Conservation (phyloP, 306 rosid species). For the Citrullus mucosospermus region DNA sequence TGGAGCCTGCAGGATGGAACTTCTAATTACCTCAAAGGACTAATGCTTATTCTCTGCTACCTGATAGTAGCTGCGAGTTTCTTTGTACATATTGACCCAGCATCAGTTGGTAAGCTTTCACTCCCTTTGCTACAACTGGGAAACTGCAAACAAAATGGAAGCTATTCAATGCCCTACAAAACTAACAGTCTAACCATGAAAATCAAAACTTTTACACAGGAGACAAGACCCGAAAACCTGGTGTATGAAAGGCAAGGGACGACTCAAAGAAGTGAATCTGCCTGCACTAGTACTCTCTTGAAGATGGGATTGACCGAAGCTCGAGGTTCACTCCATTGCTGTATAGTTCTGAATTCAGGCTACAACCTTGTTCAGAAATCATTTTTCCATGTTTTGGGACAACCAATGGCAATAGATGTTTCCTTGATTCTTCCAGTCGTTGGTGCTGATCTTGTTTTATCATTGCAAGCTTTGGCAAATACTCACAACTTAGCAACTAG, state of each 20-base stretch:
- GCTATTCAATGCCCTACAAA: not conserved
- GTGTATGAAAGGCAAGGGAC: not conserved
- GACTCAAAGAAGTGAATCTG: not conserved
- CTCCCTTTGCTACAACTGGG: not conserved
- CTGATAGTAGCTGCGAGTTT: constrained; percentile 78
- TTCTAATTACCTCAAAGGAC: constrained; percentile 74
- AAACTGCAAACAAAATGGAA: not conserved
- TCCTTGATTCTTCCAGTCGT: not conserved
- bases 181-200: not conserved
- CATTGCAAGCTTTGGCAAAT: not conserved
- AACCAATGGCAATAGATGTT: not conserved
- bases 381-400: not conserved
- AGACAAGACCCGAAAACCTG: constrained; percentile 3
- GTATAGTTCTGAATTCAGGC: not conserved
- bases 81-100: constrained; percentile 61
- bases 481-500: not conserved
- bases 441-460: not conserved
- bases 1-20: constrained; percentile 69
- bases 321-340: not conserved
- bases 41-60: constrained; percentile 77
- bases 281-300: not conserved
- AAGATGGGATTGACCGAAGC: not conserved
- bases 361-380: not conserved
- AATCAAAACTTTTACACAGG: not conserved
- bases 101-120: constrained; percentile 21